phyloP scores from a whole-genome alignment of 768 basidiomycete species.

The Rubroboletus pulcherrimus region DNA sequence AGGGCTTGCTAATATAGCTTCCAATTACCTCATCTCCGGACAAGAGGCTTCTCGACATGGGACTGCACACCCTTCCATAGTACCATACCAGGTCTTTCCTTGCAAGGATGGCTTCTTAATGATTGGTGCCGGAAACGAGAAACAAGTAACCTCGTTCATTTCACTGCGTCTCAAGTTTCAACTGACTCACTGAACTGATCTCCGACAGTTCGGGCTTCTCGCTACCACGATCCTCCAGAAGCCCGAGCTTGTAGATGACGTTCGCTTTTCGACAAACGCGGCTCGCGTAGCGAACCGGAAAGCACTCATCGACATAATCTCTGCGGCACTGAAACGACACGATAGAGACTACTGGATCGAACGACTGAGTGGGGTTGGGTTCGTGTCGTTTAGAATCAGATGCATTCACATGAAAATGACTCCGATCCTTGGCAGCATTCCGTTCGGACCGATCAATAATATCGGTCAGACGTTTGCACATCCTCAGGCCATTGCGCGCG shows the following conservation, averaged over 20 bases:
- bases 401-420: slow-evolving; percentile 9
- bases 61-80: slow-evolving; percentile 92
- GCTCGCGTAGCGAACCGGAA: slow-evolving; percentile 72
- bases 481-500: slow-evolving; percentile 76
- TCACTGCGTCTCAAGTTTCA: not conserved
- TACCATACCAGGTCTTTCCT: slow-evolving; percentile 88
- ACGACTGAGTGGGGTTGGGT: slow-evolving; percentile 77
- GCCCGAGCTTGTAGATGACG: slow-evolving; percentile 57
- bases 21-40: slow-evolving; percentile 86
- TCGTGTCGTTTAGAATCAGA: slow-evolving; percentile 24
- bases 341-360: slow-evolving; percentile 73
- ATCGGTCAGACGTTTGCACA: slow-evolving; percentile 87
- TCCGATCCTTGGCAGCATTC: slow-evolving; percentile 47
- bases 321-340: slow-evolving; percentile 51
- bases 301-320: slow-evolving; percentile 67
- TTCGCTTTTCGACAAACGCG: slow-evolving; percentile 69
- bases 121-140: slow-evolving; percentile 91
- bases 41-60: slow-evolving; percentile 82
- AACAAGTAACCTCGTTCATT: slow-evolving; percentile 49
- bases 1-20: slow-evolving; percentile 87
- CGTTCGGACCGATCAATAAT: slow-evolving; percentile 90
- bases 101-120: slow-evolving; percentile 87
- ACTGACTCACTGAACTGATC: slow-evolving; percentile 11
- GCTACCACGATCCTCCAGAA: slow-evolving; percentile 57
- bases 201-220: slow-evolving; percentile 63